Conservation (phyloP, 2,329 filamentous ascomycete species). For the Nigrospora oryzae region DNA sequence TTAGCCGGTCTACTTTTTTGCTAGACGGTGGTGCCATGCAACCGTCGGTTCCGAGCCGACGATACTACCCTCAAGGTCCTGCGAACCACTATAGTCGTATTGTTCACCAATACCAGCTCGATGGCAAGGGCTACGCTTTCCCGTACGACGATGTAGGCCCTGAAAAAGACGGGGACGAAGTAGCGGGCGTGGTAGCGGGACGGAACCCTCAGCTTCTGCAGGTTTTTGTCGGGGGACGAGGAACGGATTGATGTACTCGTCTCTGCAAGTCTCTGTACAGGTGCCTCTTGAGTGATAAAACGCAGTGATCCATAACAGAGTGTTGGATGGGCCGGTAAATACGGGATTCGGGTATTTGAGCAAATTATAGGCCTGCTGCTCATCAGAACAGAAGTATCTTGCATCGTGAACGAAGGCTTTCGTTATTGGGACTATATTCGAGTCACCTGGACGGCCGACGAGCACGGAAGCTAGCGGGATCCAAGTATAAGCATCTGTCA, state of each 20-base stretch:
- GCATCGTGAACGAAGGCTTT: too few species aligned
- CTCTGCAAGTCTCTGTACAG: too few species aligned
- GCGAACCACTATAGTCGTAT: conserved; percentile 51
- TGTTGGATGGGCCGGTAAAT: too few species aligned
- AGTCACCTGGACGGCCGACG: too few species aligned
- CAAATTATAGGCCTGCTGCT: too few species aligned
- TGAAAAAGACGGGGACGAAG: conserved; percentile 33
- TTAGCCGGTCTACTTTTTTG: conserved; percentile 36
- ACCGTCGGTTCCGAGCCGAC: conserved; percentile 24
- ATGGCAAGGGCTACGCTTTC: conserved; percentile 56
- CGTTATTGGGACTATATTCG: too few species aligned
- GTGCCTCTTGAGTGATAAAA: too few species aligned
- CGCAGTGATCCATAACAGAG: too few species aligned
- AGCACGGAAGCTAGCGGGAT: too few species aligned
- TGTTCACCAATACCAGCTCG: conserved; percentile 50
- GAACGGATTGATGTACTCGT: background rate
- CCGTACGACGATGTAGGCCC: conserved; percentile 63
- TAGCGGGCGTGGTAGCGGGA: conserved; percentile 41
- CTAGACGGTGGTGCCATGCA: conserved; percentile 35
- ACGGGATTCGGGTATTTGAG: too few species aligned
- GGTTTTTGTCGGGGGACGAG: background rate
- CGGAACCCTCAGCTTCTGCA: conserved; percentile 22
- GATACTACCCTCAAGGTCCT: conserved; percentile 35
- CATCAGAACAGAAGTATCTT: too few species aligned
- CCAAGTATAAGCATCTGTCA: too few species aligned